A percentile compares a stretch with the other conserved stretches of the same genome.
phyloP scores from a whole-genome alignment of 495 filamentous ascomycete genomes.

The Darksidea phi region DNA sequence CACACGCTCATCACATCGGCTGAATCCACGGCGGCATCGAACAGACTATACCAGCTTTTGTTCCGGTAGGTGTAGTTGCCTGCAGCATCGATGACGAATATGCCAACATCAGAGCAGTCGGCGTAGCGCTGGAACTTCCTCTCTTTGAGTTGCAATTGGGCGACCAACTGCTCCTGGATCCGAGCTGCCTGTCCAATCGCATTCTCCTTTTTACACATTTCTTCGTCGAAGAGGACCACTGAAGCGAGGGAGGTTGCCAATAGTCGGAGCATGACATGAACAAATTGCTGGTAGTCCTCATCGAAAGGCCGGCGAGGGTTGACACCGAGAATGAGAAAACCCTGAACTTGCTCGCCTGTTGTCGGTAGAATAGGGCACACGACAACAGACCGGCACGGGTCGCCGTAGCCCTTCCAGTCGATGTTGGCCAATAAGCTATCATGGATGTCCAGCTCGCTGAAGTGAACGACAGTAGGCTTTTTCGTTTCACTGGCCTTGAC shows the following conservation, averaged over 20 bases:
- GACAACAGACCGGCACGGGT: slow-evolving; percentile 18
- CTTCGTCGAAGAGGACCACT: slow-evolving; percentile 6
- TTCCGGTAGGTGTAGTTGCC: no score
- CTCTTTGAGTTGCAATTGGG: slow-evolving; percentile 21
- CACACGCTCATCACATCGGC: no score
- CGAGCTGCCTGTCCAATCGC: no score
- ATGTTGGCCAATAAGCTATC: no score
- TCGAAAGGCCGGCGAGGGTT: slow-evolving; percentile 23
- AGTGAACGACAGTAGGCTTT: no score
- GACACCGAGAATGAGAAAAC: slow-evolving; percentile 22
- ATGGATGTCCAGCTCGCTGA: no score
- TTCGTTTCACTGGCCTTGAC: no score
- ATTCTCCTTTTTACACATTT: no score
- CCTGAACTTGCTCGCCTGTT: slow-evolving; percentile 13
- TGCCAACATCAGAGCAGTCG: no score
- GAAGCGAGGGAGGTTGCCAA: slow-evolving; percentile 21
- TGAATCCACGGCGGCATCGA: no score
- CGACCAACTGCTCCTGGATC: slow-evolving; percentile 17
- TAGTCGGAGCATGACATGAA: slow-evolving; percentile 16
- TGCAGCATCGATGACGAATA: no score
- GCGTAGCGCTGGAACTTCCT: slow-evolving; percentile 24
- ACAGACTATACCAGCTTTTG: no score
- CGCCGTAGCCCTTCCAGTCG: slow-evolving; percentile 20
- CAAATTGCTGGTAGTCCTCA: slow-evolving; percentile 13
- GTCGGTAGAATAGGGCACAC: slow-evolving; percentile 24